These are phyloP conservation scores for Annulohypoxylon stygium DNA, from an alignment of 495 filamentous ascomycete genomes.

Conservation along the genomic window DNA sequence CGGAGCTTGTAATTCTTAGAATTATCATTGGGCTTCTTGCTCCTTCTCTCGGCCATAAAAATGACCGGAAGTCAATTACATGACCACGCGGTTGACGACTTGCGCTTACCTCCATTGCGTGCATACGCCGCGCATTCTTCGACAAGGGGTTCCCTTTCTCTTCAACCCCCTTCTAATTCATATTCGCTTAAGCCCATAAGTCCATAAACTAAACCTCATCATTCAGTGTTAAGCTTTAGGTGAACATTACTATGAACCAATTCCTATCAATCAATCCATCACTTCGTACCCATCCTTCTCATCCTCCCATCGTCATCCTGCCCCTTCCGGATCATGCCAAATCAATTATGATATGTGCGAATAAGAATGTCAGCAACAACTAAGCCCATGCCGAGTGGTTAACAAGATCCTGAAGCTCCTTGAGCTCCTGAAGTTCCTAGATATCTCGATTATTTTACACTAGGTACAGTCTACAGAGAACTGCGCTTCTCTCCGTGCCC, in stretches of 20 bases:
- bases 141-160: slow-evolving; percentile 29
- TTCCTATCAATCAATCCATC: slow-evolving; percentile 11
- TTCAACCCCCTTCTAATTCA: not conserved
- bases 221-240: not conserved
- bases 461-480: too few species aligned
- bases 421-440: not conserved
- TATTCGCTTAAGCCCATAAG: not conserved
- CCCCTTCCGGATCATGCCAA: slow-evolving; percentile 18
- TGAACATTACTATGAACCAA: not conserved
- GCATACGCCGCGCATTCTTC: slow-evolving; percentile 12
- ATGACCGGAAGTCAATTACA: slow-evolving; percentile 26
- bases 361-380: slow-evolving; percentile 14
- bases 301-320: slow-evolving; percentile 4
- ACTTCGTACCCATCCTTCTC: not conserved
- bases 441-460: not conserved
- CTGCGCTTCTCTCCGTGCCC: slow-evolving; percentile 3
- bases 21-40: slow-evolving; percentile 31
- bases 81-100: slow-evolving; percentile 12
- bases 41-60: slow-evolving; percentile 38
- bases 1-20: slow-evolving; percentile 22
- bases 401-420: not conserved
- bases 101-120: slow-evolving; percentile 39
- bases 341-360: not conserved
- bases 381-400: slow-evolving; percentile 20
- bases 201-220: not conserved